Conservation (phyloP, 441 rosid species). For the Adansonia rubrostipa region DNA sequence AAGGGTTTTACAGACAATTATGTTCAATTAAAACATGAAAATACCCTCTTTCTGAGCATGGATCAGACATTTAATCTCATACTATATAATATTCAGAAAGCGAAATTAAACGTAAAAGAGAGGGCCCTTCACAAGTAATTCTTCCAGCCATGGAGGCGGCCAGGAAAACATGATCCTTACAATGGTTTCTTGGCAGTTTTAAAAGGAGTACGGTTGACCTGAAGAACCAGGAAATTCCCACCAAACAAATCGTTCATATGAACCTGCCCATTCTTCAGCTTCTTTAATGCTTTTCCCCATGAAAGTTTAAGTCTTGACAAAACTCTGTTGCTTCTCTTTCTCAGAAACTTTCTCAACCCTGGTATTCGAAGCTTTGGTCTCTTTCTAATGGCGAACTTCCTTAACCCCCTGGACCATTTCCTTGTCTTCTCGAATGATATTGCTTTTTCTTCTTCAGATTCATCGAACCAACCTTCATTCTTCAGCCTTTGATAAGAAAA, state of each 20-base stretch:
- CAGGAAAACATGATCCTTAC: not conserved
- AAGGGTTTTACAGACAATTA: not conserved
- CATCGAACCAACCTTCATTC: conserved; percentile 15
- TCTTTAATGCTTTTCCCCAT: conserved; percentile 35
- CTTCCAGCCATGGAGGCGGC: not conserved
- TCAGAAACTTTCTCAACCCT: conserved; percentile 27
- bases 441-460: conserved; percentile 23
- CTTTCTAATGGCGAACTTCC: conserved; percentile 16
- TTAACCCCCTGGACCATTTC: conserved; percentile 12
- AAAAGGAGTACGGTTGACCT: conserved; percentile 27
- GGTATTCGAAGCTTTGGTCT: conserved; percentile 27
- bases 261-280: conserved; percentile 42
- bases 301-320: conserved; percentile 29
- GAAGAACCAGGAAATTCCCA: conserved; percentile 42
- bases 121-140: not conserved
- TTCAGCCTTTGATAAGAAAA: conserved; percentile 29
- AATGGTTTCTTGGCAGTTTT: conserved; percentile 3
- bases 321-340: conserved; percentile 21
- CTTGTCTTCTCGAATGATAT: conserved; percentile 4
- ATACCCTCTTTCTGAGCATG: not conserved
- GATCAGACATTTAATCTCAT: not conserved
- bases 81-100: not conserved
- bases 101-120: not conserved
- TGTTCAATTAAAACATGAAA: not conserved
- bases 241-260: conserved; percentile 44